These are phyloP conservation scores for Seminavis robusta DNA, from an alignment of 108 stramenopile genomes.

Conservation along the genomic window DNA sequence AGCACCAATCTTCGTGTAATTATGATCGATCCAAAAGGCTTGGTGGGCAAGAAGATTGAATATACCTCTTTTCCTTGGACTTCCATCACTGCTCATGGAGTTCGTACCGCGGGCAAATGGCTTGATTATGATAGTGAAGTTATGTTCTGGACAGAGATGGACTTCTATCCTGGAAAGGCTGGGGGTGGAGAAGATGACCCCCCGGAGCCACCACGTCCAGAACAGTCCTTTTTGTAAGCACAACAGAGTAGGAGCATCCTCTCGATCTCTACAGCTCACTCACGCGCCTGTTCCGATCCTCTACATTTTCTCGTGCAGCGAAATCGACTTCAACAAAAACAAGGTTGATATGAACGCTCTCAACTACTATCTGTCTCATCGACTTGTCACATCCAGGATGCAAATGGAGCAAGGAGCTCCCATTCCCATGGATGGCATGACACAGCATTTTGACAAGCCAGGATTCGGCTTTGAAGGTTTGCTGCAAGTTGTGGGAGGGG, in stretches of 20 bases:
- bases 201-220: conserved; percentile 40
- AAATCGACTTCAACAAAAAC: conserved; percentile 74
- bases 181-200: conserved; percentile 41
- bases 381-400: conserved; percentile 32
- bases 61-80: conserved; percentile 52
- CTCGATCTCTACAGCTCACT: too few species aligned
- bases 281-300: conserved; percentile 1
- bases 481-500: conserved; percentile 49
- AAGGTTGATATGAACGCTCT: conserved; percentile 51
- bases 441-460: conserved; percentile 5
- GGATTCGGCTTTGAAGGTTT: conserved; percentile 30
- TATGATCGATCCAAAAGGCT: conserved; percentile 57
- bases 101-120: conserved; percentile 46
- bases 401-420: conserved; percentile 10
- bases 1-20: conserved; percentile 53
- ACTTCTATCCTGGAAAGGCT: conserved; percentile 31
- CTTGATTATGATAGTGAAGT: conserved; percentile 57
- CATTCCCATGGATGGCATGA: not conserved
- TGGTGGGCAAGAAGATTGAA: conserved; percentile 52
- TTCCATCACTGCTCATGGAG: conserved; percentile 38
- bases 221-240: conserved; percentile 21
- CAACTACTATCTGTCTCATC: conserved; percentile 50
- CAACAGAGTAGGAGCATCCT: too few species aligned
- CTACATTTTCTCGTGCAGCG: conserved; percentile 31
- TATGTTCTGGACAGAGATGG: conserved; percentile 54